These are phyloP conservation scores for Colletotrichum sp. DNA, from an alignment of 2,329 filamentous ascomycete species.

Conservation along the genomic window DNA sequence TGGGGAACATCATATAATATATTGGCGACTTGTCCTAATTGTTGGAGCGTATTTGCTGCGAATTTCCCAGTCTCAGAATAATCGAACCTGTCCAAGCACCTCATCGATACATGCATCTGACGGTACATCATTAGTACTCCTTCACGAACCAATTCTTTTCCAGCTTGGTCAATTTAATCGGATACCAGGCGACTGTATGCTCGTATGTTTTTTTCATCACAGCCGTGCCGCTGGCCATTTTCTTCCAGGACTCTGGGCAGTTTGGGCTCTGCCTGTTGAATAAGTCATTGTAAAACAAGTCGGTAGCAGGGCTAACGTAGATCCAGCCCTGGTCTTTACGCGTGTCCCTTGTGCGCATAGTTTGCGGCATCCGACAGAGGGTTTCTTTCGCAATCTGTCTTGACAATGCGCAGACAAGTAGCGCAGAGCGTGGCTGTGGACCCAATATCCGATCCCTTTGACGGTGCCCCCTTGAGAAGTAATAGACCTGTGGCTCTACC, in stretches of 20 bases:
- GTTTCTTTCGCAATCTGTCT: background rate
- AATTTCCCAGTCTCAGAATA: background rate
- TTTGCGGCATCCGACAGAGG: background rate
- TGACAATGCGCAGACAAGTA: background rate
- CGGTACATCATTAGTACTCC: background rate
- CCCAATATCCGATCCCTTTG: background rate
- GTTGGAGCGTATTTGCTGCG: background rate
- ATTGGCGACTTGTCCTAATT: background rate
- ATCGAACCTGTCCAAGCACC: background rate
- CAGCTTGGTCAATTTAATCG: background rate
- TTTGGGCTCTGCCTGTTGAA: background rate
- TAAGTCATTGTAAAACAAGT: background rate
- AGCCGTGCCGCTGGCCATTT: background rate
- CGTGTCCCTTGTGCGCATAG: background rate
- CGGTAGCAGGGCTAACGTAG: background rate
- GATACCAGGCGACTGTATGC: background rate
- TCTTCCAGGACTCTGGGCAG: background rate
- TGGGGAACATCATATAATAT: background rate
- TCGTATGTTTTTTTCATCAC: background rate
- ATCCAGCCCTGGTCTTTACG: background rate
- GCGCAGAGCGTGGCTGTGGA: background rate
- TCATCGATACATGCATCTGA: background rate
- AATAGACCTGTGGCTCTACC: background rate
- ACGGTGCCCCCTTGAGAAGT: background rate
- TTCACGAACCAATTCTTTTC: background rate